Evolutionary conservation across 768 basidiomycete genomes (phyloP).

Genomic region (Clavulina sp.): DNA sequence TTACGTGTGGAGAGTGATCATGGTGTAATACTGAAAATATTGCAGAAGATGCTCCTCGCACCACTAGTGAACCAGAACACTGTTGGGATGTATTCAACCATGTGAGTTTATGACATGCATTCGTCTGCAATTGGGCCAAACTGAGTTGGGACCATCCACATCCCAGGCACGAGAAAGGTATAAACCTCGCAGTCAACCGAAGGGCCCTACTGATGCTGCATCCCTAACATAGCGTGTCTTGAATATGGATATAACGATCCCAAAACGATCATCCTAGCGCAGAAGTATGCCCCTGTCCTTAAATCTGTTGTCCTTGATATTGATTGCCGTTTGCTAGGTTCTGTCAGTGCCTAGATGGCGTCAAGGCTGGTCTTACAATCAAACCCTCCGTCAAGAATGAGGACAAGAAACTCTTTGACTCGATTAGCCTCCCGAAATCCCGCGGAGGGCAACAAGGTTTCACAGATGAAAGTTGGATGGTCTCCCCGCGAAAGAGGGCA

Average conservation of each 20-base stretch:
- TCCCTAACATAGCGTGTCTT: neutral
- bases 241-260: neutral
- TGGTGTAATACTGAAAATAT: neutral
- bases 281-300: neutral
- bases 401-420: no score
- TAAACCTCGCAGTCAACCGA: no score
- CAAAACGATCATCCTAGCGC: neutral
- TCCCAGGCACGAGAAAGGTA: no score
- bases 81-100: neutral
- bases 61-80: neutral
- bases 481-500: no score
- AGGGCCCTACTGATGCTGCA: no score
- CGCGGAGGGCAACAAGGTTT: no score
- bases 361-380: neutral
- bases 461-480: no score
- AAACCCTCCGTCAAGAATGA: neutral
- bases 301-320: neutral
- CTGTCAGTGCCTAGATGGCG: constrained; percentile 1
- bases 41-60: neutral
- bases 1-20: no score
- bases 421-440: no score
- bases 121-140: no score
- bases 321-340: neutral
- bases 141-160: no score
- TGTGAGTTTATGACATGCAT: no score